Evolutionary conservation across 257 asterid species (phyloP), one percentile per base, ranked within the genome.

Genomic region (Verbascum thapsus): DNA sequence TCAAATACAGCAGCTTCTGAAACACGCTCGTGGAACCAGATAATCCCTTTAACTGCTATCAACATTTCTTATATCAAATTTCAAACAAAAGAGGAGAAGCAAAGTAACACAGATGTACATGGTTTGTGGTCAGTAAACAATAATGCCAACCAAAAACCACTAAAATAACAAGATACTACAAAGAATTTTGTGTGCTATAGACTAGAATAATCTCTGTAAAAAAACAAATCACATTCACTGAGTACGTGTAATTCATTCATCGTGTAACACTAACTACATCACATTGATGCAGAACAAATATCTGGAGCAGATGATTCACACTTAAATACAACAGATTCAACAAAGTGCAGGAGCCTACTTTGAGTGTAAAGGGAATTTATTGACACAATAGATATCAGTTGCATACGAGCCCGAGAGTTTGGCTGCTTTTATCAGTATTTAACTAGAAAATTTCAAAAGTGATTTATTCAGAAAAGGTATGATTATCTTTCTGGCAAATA

Each of bases 31-130:
- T 34, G 37, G 44, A 38, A 32, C 43, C 47, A 40, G 32, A 17
- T 10, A 10, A 10, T 37, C 19, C 40, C 15, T 12, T 39, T 16
- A 47, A 58, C 64, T 34, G 54, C 48, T 20, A 53, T 41, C 9
- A 11, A 71, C 26, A 40, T 15, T 70, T 22, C 47, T n/a, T 39
- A 12, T 35, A 37, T 22, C 76, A n/a, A n/a, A n/a, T n/a, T n/a
- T n/a, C n/a, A n/a, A n/a, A n/a, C n/a, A n/a, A n/a, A n/a, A n/a
- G n/a, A n/a, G n/a, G n/a, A n/a, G n/a, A n/a, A n/a, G n/a, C n/a
- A n/a, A n/a, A n/a, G n/a, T n/a, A n/a, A n/a, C n/a, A n/a, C n/a
- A n/a, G n/a, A n/a, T n/a, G n/a, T n/a, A n/a, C n/a, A n/a, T n/a
- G n/a, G n/a, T n/a, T n/a, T n/a, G n/a, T n/a, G n/a, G n/a, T n/a